phyloP scores from a whole-genome alignment of 306 rosid species.

The Cucumis cinereus region DNA sequence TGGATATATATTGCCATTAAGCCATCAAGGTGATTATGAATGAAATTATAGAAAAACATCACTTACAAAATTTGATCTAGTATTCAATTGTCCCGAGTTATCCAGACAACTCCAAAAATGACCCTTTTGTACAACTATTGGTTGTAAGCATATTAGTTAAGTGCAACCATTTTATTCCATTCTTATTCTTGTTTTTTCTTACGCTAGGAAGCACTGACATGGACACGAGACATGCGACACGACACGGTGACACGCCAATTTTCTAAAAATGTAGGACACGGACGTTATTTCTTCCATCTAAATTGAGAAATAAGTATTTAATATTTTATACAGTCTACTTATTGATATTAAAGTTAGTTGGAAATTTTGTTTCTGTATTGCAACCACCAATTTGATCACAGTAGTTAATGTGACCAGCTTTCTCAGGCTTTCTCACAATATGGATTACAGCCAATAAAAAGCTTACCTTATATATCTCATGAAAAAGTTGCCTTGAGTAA shows the following conservation, averaged over 20 bases:
- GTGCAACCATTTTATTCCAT: background rate
- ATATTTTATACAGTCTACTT: background rate
- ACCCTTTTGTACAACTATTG: background rate
- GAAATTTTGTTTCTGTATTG: background rate
- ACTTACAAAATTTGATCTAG: background rate
- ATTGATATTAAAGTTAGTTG: background rate
- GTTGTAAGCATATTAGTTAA: background rate
- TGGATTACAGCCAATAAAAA: background rate
- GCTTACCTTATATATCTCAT: conserved; percentile 80
- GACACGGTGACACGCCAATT: too few species aligned
- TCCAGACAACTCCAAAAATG: background rate
- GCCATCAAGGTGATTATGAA: too few species aligned
- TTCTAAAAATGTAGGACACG: too few species aligned
- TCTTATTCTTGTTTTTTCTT: background rate
- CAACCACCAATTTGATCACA: background rate
- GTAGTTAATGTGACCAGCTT: background rate
- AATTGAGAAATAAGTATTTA: background rate
- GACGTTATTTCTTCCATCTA: background rate
- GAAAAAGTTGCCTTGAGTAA: conserved; percentile 82
- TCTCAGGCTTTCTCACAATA: background rate
- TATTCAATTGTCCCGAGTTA: background rate
- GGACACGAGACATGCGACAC: too few species aligned
- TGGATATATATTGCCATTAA: too few species aligned
- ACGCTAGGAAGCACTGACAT: too few species aligned
- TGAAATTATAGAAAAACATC: background rate